A percentile compares a stretch with the other conserved stretches of the same genome.
Evolutionary conservation across 2,329 filamentous ascomycete species (phyloP).

Genomic region (Diaporthe sp.): DNA sequence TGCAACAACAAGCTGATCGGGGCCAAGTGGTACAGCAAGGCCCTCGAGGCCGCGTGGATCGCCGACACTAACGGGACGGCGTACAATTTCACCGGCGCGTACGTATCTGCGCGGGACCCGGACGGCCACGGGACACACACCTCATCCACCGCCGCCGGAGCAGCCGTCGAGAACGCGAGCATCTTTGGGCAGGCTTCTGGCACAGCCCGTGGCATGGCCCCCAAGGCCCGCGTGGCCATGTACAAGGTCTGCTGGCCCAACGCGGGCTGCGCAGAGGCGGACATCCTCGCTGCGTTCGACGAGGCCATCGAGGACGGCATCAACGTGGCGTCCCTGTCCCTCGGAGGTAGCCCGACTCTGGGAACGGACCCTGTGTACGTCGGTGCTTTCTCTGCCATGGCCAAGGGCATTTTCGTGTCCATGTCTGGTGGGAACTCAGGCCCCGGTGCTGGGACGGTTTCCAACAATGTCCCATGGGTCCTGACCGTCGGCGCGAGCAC

Average conservation of each 20-base stretch:
- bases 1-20: constrained; percentile 43
- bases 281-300: constrained; percentile 17
- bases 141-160: background rate
- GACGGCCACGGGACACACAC: constrained; percentile 29
- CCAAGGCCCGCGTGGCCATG: constrained; percentile 5
- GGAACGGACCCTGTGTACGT: background rate
- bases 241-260: constrained; percentile 30
- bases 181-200: constrained; percentile 13
- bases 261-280: background rate
- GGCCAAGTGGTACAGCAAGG: constrained; percentile 38
- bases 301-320: constrained; percentile 21
- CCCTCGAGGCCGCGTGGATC: constrained; percentile 30
- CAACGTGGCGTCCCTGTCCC: constrained; percentile 11
- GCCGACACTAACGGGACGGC: constrained; percentile 19
- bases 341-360: background rate
- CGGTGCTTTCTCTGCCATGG: constrained; percentile 2
- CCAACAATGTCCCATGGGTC: constrained; percentile 29
- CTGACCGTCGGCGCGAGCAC: constrained; percentile 20
- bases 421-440: constrained; percentile 12
- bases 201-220: constrained; percentile 24
- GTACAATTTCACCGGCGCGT: constrained; percentile 12
- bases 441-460: background rate
- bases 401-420: constrained; percentile 13
- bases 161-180: background rate
- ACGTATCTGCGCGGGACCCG: background rate